Evolutionary conservation across 2,329 filamentous ascomycete genomes (phyloP).

Genomic region (Diaporthe vaccinii): DNA sequence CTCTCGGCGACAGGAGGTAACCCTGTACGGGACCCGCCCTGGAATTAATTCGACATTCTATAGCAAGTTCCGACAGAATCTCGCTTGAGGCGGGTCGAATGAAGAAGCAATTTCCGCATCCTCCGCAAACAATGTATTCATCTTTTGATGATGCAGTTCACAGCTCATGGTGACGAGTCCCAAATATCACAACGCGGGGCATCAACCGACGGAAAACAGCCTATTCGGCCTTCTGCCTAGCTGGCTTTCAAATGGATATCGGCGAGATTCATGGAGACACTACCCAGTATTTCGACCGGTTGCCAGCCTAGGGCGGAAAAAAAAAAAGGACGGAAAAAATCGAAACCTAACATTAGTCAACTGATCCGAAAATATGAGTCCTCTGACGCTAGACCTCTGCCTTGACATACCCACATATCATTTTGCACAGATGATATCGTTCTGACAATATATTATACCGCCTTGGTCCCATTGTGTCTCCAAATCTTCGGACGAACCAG

Average conservation of each 20-base stretch:
- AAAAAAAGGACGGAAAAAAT: not conserved
- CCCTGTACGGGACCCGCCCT: constrained; percentile 21
- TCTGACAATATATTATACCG: constrained; percentile 26
- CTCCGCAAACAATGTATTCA: not conserved
- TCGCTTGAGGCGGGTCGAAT: constrained; percentile 28
- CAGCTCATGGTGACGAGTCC: not conserved
- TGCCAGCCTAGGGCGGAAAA: not conserved
- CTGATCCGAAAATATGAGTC: not conserved
- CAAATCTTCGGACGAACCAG: constrained; percentile 22
- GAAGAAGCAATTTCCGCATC: constrained; percentile 23
- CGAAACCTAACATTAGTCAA: not conserved
- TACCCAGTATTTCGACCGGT: not conserved
- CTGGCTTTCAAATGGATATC: not conserved
- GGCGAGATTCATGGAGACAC: not conserved
- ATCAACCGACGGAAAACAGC: not conserved
- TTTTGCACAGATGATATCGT: not conserved
- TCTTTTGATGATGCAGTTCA: constrained; percentile 12
- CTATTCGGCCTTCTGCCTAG: not conserved
- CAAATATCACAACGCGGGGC: constrained; percentile 12
- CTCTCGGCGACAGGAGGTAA: constrained; percentile 19
- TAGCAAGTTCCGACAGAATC: constrained; percentile 6
- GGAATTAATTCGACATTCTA: constrained; percentile 8
- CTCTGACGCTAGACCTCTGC: not conserved
- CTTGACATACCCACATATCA: not conserved
- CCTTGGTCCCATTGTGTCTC: constrained; percentile 4